Evolutionary conservation across 345 rosid genomes (phyloP), one percentile per base, ranked within the genome.

Genomic region (Draba incana): DNA sequence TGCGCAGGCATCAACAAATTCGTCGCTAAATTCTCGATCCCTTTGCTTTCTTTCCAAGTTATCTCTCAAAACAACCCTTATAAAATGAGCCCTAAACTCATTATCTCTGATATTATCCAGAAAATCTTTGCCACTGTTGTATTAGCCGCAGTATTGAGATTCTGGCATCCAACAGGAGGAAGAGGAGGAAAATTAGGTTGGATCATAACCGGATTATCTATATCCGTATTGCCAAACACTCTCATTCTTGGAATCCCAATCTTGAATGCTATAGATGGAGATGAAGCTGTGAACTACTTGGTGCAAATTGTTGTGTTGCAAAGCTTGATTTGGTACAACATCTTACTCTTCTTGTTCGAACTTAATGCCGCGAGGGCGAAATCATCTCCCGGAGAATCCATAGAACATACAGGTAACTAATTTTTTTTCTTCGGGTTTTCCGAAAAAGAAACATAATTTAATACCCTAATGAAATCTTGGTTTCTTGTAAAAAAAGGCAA

Each of bases 1-100:
- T 90, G 96, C 71, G 78, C 85, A 39, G 98, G 97, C 54, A 90
- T 93, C 55, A 90, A 88, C 86, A 93, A 81, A 81, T 87, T 90
- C 45, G 98, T 90, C 8, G 89, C 97, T 3, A 90, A 93, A 73
- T 85, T 88, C 56, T 87, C 96, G 2, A 80, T 93, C 43, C 98
- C 97, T 3, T 75, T 90, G 43, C 62, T 93, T 41, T 84, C 97
- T 12, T 90, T 93, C 79, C 90, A 88, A 58, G 82, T 90, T 42
- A 80, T 93, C 45, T 80, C 92, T 12, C 55, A 70, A 37, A 88
- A 79, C 84, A 83, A 93, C 72, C 97, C 91, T 0, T 90, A 80
- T 74, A 80, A 79, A 52, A 88, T 93, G 96, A 88, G 83, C 83
- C 74, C 76, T 39, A 87, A 65, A 46, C 89, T 93, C 72, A 75